phyloP scores from a whole-genome alignment of 805 yeast species.

The Wilhelminamyces savonicus region DNA sequence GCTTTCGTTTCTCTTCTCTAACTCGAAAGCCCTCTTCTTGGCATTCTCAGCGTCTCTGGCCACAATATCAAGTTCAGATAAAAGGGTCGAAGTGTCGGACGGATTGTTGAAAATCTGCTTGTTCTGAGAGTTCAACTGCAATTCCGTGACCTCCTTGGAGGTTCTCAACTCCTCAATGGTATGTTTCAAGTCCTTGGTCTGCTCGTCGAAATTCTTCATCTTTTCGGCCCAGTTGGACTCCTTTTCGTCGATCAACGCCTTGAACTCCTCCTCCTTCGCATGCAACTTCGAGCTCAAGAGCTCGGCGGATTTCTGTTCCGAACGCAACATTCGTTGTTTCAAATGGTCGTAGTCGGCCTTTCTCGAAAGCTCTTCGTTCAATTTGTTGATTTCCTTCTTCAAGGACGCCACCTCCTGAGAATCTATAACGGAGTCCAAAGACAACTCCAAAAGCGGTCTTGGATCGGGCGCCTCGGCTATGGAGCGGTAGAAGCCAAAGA shows the following conservation, averaged over 20 bases:
- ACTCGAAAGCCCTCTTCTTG: conserved; percentile 58
- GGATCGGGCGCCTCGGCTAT: conserved; percentile 95
- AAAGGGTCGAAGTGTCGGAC: conserved; percentile 24
- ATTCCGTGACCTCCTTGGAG: conserved; percentile 56
- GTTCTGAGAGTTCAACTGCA: conserved; percentile 46
- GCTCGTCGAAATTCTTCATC: conserved; percentile 46
- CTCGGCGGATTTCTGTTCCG: conserved; percentile 57
- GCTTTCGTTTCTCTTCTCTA: conserved; percentile 74
- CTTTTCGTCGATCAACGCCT: conserved; percentile 65
- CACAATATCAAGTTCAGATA: conserved; percentile 58
- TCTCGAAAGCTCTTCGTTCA: conserved; percentile 55
- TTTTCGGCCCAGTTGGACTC: conserved; percentile 61
- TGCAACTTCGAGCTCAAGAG: conserved; percentile 46
- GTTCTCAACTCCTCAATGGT: conserved; percentile 62
- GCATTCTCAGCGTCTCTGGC: conserved; percentile 69
- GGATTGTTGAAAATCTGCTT: conserved; percentile 24
- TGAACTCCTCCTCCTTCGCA: conserved; percentile 71
- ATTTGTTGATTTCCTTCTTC: conserved; percentile 40
- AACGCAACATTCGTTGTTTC: conserved; percentile 52
- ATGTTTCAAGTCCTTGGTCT: conserved; percentile 44
- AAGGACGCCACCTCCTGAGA: conserved; percentile 47
- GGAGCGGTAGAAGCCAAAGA: conserved; percentile 67
- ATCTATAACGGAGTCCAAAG: conserved; percentile 56
- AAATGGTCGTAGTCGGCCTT: conserved; percentile 76
- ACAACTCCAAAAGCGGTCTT: conserved; percentile 65